Base-by-base conservation (phyloP, 257 asterid species). In the Lithospermum erythrorhizon region DNA sequence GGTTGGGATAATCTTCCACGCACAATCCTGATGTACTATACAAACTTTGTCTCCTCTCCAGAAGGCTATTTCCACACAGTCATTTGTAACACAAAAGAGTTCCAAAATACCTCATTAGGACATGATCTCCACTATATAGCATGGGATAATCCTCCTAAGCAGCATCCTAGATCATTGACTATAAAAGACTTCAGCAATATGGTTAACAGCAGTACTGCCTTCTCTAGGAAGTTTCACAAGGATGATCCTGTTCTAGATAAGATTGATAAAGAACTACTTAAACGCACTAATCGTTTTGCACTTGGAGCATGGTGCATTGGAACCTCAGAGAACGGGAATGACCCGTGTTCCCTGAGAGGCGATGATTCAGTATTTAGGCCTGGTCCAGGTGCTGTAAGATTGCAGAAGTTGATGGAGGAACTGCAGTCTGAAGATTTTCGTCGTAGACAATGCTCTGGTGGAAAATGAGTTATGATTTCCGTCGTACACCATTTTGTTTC, bases 121-220 rank as follows among this genome's bases (percentile, higher is more conserved):
- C 99, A 93, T 14, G 99, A 93, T 64, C 90, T 93, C 57, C 99
- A 93, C 70, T 93, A 89, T 80, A 93, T 93, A 41, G 96, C 96
- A 11, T 93, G 99, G 99, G 99, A 93, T 77, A 67, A 70, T 30
- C 99, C 99, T 55, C 99, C 99, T 15, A 93, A 86, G 83, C 99
- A 93, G 76, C 99, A 93, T 66, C 99, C 99, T 18, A 68, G 82
- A 55, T 75, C 75, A 23, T 41, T 93, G 41, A 75, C 97, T 0
- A 75, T 81, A 9, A 80, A 68, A 61, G 97, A 93, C 75, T 93
- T 89, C 55, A 59, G 55, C 66, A 75, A 77, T 21, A 93, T 93
- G 99, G 70, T 89, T 21, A 93, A 93, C 83, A 93, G 96, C 83
- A 86, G 94, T 60, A 89, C 97, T 21, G 86, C 94, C 3, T 93